Evolutionary conservation across 1,284 basidiomycete species (phyloP).

Genomic region (Trametes pubescens): DNA sequence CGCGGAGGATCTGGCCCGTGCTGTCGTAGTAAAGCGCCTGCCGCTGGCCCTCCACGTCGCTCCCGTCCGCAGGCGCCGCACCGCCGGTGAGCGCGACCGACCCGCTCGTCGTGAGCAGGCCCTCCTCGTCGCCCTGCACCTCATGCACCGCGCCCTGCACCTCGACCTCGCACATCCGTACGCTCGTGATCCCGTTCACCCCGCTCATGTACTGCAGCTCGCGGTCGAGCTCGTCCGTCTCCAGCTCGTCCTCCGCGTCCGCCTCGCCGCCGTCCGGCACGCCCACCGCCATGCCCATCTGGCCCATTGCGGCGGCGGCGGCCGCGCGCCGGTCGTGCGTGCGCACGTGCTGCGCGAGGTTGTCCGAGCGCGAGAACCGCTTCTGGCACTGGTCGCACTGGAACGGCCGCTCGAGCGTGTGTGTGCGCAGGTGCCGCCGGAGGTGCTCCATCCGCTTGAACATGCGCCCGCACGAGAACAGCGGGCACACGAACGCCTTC

Average conservation of each 20-base stretch:
- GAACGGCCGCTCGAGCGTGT: constrained; percentile 88
- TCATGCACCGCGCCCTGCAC: constrained; percentile 63
- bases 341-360: constrained; percentile 83
- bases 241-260: constrained; percentile 42
- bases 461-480: constrained; percentile 80
- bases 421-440: constrained; percentile 87
- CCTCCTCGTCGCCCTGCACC: constrained; percentile 68
- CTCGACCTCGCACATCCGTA: constrained; percentile 67
- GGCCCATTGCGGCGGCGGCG: constrained; percentile 30
- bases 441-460: constrained; percentile 93
- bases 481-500: constrained; percentile 81
- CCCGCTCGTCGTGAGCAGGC: constrained; percentile 48
- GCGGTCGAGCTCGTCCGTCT: constrained; percentile 35
- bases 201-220: constrained; percentile 43
- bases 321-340: constrained; percentile 67
- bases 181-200: constrained; percentile 45
- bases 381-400: constrained; percentile 77
- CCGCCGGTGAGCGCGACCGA: constrained; percentile 24
- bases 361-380: constrained; percentile 86
- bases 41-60: constrained; percentile 12
- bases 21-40: constrained; percentile 34
- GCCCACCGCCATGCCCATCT: constrained; percentile 33
- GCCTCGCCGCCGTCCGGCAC: constrained; percentile 35
- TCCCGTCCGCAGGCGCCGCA: constrained; percentile 5
- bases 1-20: constrained; percentile 24